phyloP scores from a whole-genome alignment of 768 basidiomycete genomes.

The Chalciporus piperatus region DNA sequence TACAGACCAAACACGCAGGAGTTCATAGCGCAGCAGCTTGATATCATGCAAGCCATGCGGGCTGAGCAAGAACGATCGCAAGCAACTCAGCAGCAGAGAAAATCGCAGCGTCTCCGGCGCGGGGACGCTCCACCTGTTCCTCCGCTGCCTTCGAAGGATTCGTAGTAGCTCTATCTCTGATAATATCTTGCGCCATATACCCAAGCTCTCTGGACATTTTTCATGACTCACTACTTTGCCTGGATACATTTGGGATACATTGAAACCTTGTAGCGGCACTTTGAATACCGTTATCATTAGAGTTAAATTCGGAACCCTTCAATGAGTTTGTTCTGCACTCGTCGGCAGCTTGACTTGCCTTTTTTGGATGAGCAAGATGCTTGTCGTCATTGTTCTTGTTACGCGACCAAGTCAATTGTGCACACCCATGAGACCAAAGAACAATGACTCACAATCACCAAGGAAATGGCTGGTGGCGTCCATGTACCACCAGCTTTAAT shows the following conservation, averaged over 20 bases:
- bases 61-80: constrained; percentile 77
- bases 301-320: neutral
- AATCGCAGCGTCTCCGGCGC: constrained; percentile 51
- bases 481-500: neutral
- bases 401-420: constrained; percentile 1
- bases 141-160: constrained; percentile 24
- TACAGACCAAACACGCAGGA: constrained; percentile 74
- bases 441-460: constrained; percentile 28
- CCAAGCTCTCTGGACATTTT: constrained; percentile 10
- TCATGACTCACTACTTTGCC: constrained; percentile 1
- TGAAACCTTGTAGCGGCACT: constrained; percentile 7
- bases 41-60: constrained; percentile 79
- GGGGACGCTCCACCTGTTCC: constrained; percentile 27
- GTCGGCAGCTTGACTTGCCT: constrained; percentile 11
- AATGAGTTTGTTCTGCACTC: too few species aligned
- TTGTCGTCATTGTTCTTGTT: constrained; percentile 25
- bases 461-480: constrained; percentile 15
- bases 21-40: constrained; percentile 84
- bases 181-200: constrained; percentile 30
- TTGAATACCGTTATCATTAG: neutral
- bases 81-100: constrained; percentile 56
- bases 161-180: constrained; percentile 16
- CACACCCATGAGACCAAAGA: constrained; percentile 5
- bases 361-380: constrained; percentile 2
- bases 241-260: neutral